These are phyloP conservation scores for Yarrowia sp. DNA, from an alignment of 805 yeast genomes.

Conservation along the genomic window DNA sequence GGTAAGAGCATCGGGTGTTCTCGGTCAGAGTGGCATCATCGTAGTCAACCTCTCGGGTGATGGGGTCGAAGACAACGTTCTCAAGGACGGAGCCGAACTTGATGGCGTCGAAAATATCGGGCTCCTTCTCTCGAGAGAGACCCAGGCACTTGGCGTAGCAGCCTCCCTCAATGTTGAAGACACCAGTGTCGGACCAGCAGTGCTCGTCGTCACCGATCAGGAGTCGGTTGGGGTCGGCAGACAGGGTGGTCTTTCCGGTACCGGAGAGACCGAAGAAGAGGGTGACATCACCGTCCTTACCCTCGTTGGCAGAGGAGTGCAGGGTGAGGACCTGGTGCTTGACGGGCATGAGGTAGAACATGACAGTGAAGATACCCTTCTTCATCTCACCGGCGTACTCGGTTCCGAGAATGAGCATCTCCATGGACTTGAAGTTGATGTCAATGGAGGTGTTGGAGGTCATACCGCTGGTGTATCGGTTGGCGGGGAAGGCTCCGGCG, in stretches of 20 bases:
- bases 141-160: conserved; percentile 98
- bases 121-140: conserved; percentile 86
- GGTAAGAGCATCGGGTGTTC: conserved; percentile 98
- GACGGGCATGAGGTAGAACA: conserved; percentile 98
- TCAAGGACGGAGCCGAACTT: conserved; percentile 92
- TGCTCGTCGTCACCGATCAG: conserved; percentile 99
- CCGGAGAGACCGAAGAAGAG: conserved; percentile 96
- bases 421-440: conserved; percentile 95
- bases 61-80: conserved; percentile 82
- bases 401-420: conserved; percentile 97
- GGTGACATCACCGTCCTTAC: conserved; percentile 81
- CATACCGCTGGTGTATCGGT: conserved; percentile 94
- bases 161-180: conserved; percentile 98
- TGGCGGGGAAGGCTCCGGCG: conserved; percentile 99
- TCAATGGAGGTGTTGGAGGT: conserved; percentile 93
- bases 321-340: conserved; percentile 85
- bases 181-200: conserved; percentile 98
- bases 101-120: conserved; percentile 94
- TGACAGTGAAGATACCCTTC: conserved; percentile 97
- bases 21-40: conserved; percentile 79
- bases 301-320: conserved; percentile 95
- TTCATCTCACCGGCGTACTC: conserved; percentile 99
- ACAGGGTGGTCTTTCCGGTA: conserved; percentile 95
- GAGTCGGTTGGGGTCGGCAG: conserved; percentile 91
- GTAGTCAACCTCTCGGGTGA: conserved; percentile 80